These are phyloP conservation scores for Trichosanthes cucumerina DNA, from an alignment of 306 rosid species.

Conservation along the genomic window DNA sequence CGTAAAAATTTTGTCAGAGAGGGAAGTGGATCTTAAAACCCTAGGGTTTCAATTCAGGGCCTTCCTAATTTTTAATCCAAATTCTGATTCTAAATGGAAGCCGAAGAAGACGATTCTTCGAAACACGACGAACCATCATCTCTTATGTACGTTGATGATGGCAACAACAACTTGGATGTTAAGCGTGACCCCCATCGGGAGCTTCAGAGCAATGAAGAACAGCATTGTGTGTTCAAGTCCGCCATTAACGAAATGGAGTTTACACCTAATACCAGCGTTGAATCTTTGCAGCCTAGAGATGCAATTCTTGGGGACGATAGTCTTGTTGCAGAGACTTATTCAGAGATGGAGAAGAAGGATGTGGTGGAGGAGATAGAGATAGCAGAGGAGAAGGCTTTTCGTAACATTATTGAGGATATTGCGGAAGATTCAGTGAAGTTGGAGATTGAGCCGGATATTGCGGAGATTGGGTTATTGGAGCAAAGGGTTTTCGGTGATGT, in stretches of 20 bases:
- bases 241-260: conserved; percentile 6
- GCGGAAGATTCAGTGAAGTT: neutral
- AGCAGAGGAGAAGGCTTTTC: neutral
- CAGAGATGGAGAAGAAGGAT: neutral
- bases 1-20: neutral
- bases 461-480: conserved; percentile 1
- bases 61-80: conserved; percentile 6
- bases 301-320: conserved; percentile 2
- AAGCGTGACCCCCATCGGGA: conserved; percentile 10
- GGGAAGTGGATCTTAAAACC: conserved; percentile 21
- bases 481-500: conserved; percentile 11
- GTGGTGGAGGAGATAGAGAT: conserved; percentile 1
- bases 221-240: conserved; percentile 22
- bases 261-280: neutral
- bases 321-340: conserved; percentile 1
- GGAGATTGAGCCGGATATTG: conserved; percentile 10
- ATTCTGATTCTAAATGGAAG: conserved; percentile 30
- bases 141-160: conserved; percentile 4
- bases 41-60: conserved; percentile 30
- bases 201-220: conserved; percentile 11
- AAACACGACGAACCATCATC: conserved; percentile 2
- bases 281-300: neutral
- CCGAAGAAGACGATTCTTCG: conserved; percentile 43
- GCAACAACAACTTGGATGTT: conserved; percentile 6
- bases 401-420: neutral